Conservation (phyloP, 2,329 filamentous ascomycete species). For the Exophiala xenobiotica region DNA sequence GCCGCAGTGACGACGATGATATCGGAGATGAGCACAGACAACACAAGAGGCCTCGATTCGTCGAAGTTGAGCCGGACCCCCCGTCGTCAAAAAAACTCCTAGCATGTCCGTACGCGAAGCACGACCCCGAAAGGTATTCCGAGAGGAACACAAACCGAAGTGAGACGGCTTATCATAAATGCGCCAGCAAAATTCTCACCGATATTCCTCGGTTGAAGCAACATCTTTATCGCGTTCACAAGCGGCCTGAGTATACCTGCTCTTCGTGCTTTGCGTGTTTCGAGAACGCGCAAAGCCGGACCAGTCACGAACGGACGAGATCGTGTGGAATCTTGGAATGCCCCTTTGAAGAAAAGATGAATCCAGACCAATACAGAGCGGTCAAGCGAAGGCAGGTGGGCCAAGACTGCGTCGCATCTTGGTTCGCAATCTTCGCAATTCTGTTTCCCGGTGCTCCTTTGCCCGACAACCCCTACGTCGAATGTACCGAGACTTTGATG, state of each 20-base stretch:
- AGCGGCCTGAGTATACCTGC: constrained; percentile 16
- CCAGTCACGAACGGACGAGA: constrained; percentile 1
- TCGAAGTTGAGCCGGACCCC: background rate
- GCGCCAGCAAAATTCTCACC: constrained; percentile 6
- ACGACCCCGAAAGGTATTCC: constrained; percentile 17
- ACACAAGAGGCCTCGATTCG: background rate
- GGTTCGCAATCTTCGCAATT: constrained; percentile 20
- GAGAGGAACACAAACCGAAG: constrained; percentile 6
- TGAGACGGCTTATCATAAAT: constrained; percentile 15
- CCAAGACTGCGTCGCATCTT: constrained; percentile 4
- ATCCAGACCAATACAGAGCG: constrained; percentile 10
- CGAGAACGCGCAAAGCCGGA: background rate
- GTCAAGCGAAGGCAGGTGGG: constrained; percentile 14
- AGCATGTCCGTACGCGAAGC: constrained; percentile 36
- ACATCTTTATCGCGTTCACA: constrained; percentile 21
- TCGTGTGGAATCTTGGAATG: constrained; percentile 1
- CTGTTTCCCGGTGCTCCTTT: constrained; percentile 17
- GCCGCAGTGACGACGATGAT: background rate
- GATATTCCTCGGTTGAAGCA: constrained; percentile 20
- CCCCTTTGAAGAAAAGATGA: constrained; percentile 20
- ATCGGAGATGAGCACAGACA: background rate
- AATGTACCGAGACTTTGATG: background rate
- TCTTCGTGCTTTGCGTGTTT: constrained; percentile 10
- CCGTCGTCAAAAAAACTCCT: constrained; percentile 25
- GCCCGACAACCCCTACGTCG: constrained; percentile 15